phyloP scores from a whole-genome alignment of 2,329 filamentous ascomycete species.

The Colletotrichum eremochloae region DNA sequence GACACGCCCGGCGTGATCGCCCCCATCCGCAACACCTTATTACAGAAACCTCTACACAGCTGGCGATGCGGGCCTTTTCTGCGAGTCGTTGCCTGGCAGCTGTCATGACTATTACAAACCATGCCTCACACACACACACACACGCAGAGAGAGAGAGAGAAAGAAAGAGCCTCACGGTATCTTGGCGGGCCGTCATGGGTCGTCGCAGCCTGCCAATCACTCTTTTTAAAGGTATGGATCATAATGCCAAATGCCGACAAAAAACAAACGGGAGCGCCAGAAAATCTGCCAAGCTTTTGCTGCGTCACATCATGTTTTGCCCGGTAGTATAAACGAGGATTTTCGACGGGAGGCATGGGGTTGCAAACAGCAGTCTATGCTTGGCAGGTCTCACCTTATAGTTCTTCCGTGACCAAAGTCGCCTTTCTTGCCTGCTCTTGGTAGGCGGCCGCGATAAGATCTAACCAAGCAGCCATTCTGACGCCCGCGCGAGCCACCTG shows the following conservation, averaged over 20 bases:
- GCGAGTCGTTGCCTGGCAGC: background rate
- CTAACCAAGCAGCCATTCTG: conserved; percentile 76
- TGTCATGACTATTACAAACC: background rate
- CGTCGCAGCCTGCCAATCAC: background rate
- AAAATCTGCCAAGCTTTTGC: conserved; percentile 21
- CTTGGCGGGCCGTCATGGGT: background rate
- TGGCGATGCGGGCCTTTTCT: background rate
- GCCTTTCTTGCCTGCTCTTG: conserved; percentile 41
- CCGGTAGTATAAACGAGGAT: conserved; percentile 30
- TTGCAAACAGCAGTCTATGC: conserved; percentile 18
- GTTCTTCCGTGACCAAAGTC: conserved; percentile 28
- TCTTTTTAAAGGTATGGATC: background rate
- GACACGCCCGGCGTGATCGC: conserved; percentile 22
- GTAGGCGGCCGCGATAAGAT: conserved; percentile 65
- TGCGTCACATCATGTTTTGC: conserved; percentile 37
- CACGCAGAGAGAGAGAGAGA: no score
- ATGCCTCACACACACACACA: no score
- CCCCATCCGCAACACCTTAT: conserved; percentile 14
- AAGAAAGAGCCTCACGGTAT: background rate
- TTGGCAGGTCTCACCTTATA: conserved; percentile 39
- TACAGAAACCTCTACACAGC: background rate
- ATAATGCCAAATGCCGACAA: background rate
- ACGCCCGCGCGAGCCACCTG: conserved; percentile 78
- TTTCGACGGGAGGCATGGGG: conserved; percentile 24
- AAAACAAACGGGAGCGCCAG: background rate